These are phyloP conservation scores for Plasmopara muralis DNA, from an alignment of 352 stramenopile species.

Conservation along the genomic window DNA sequence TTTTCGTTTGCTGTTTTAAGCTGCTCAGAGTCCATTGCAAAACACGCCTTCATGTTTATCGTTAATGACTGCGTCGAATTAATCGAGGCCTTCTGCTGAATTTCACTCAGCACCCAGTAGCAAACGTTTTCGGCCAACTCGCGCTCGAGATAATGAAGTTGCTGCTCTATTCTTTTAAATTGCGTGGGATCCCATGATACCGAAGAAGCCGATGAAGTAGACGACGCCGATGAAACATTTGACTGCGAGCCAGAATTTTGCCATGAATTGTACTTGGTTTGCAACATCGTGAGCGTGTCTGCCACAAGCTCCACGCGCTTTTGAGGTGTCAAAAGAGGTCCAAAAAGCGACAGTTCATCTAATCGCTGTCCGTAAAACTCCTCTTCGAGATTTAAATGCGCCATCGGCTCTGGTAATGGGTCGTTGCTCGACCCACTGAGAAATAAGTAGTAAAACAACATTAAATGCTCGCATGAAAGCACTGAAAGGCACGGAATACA, in stretches of 20 bases:
- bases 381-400: slow-evolving; percentile 18
- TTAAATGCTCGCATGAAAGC: slow-evolving; percentile 56
- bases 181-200: slow-evolving; percentile 25
- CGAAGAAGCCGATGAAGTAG: slow-evolving; percentile 23
- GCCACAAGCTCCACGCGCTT: slow-evolving; percentile 52
- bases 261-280: slow-evolving; percentile 38
- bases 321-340: slow-evolving; percentile 26
- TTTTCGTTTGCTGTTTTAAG: slow-evolving; percentile 13
- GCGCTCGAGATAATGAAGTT: slow-evolving; percentile 33
- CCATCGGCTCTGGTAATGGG: slow-evolving; percentile 13
- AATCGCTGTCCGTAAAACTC: slow-evolving; percentile 56
- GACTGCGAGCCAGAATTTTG: slow-evolving; percentile 19
- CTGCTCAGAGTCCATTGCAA: slow-evolving; percentile 23
- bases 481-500: slow-evolving; percentile 61
- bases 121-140: slow-evolving; percentile 30
- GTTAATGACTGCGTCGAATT: slow-evolving; percentile 7
- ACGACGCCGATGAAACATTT: slow-evolving; percentile 29
- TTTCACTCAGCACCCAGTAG: slow-evolving; percentile 23
- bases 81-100: slow-evolving; percentile 11
- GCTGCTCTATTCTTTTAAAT: slow-evolving; percentile 25
- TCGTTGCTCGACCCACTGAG: slow-evolving; percentile 24
- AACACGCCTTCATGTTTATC: slow-evolving; percentile 18
- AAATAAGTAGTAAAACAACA: slow-evolving; percentile 49
- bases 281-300: slow-evolving; percentile 37
- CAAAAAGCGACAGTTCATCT: slow-evolving; percentile 28